Evolutionary conservation across 2,329 filamentous ascomycete genomes (phyloP), one percentile per base, ranked within the genome.

Genomic region (Neonectria ditissima): DNA sequence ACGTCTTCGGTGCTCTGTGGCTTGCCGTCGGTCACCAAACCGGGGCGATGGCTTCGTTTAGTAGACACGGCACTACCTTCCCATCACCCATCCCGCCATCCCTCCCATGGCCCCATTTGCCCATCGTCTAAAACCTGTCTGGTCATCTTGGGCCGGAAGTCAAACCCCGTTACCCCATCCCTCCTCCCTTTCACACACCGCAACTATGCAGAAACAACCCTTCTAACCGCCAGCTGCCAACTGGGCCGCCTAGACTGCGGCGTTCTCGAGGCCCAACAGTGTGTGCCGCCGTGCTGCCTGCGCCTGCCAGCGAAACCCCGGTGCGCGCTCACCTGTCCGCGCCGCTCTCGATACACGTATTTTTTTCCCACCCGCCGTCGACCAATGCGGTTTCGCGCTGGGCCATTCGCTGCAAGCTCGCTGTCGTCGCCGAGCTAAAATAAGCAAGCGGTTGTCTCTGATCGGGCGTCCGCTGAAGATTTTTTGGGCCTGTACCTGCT

Each of bases 191-290:
- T n/a, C n/a, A n/a, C 53, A 62, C 59, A 62, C 53, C 53, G 59
- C 59, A 62, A 55, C 48, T 56, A 20, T 34, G 47, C 28, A 39
- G 37, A 53, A 57, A 52, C 20, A 44, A 53, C 26, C 41, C 26
- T 22, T 22, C 47, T 47, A 57, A 48, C 59, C 32, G n/a, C 32
- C 54, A 45, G 28, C 54, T 37, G 47, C 52, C 30, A 56, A 43
- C 28, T 41, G 34, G 24, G 26, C 45, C 32, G 39, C 37, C 30
- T 41, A 20, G n/a, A 10, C 9, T 24, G 51, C 52, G 14, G 13
- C 32, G 14, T 16, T 8, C 2, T 10, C 7, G 22, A 55, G 28
- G 28, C 24, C 28, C 18, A 30, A 43, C 32, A 47, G 32, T 52
- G 14, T 34, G n/a, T n/a, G n/a, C n/a, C n/a, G 22, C 4, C 44